phyloP scores from a whole-genome alignment of 176 grass and related monocot species.

The Microstegium vimineum region DNA sequence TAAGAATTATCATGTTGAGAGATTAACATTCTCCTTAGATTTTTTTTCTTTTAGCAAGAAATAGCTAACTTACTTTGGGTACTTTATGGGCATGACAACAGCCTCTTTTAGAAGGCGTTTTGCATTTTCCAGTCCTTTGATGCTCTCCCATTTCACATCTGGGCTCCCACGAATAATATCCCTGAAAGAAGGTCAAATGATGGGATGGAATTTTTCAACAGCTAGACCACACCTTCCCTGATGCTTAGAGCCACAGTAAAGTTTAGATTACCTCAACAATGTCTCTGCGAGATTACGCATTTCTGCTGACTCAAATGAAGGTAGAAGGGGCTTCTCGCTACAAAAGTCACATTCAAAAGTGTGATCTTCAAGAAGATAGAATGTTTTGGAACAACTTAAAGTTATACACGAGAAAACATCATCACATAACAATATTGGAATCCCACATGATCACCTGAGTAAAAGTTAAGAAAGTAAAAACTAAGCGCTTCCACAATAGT shows the following conservation, averaged over 20 bases:
- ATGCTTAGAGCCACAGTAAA: neutral
- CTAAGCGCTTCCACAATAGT: neutral
- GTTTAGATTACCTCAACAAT: slow-evolving; percentile 55
- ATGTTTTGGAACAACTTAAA: neutral
- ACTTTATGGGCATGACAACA: slow-evolving; percentile 98
- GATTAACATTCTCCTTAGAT: neutral
- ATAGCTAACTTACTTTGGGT: slow-evolving; percentile 76
- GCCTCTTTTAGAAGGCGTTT: slow-evolving; percentile 93
- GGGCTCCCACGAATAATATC: neutral
- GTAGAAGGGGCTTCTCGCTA: slow-evolving; percentile 85
- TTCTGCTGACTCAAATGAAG: slow-evolving; percentile 80
- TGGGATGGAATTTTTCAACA: no score
- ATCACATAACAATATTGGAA: neutral
- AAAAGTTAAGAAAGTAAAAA: neutral
- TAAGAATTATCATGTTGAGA: neutral
- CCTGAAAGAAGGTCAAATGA: no score
- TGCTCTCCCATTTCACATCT: slow-evolving; percentile 99
- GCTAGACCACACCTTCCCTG: neutral
- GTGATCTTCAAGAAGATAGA: neutral
- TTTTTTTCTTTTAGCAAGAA: neutral
- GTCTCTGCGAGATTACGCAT: slow-evolving; percentile 80
- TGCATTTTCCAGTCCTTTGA: slow-evolving; percentile 88
- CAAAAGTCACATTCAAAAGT: slow-evolving; percentile 29
- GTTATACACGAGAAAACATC: neutral
- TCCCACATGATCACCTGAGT: neutral